A percentile compares a stretch with the other conserved stretches of the same genome.
Conservation (phyloP, 352 stramenopile species). For the Halophytophthora polymorphica region DNA sequence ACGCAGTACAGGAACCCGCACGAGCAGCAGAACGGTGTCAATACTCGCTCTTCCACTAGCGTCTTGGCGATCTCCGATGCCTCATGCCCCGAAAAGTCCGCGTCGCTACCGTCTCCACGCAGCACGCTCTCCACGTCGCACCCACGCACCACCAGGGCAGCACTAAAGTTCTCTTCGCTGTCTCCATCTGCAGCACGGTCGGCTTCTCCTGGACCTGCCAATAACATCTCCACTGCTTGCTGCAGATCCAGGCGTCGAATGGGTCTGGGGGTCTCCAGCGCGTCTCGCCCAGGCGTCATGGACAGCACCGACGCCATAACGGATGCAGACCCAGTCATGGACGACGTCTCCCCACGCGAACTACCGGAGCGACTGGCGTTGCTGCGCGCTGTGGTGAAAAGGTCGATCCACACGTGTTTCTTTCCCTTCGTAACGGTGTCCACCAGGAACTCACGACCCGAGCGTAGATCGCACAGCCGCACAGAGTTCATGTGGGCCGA, state of each 20-base stretch:
- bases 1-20: constrained; percentile 24
- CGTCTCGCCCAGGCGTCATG: background rate
- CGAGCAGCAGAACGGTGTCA: constrained; percentile 33
- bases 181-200: too few relatives aligned
- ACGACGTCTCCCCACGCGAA: constrained; percentile 9
- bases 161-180: constrained; percentile 19
- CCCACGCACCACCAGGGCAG: constrained; percentile 20
- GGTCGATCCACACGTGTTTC: constrained; percentile 58
- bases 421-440: constrained; percentile 36
- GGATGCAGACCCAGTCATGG: too few relatives aligned
- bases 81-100: constrained; percentile 19
- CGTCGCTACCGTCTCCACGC: constrained; percentile 13
- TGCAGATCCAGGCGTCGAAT: constrained; percentile 16
- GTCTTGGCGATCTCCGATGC: constrained; percentile 6
- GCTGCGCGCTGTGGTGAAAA: constrained; percentile 31
- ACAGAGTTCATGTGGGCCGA: constrained; percentile 59
- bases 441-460: constrained; percentile 39
- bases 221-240: constrained; percentile 30
- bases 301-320: constrained; percentile 2
- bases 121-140: constrained; percentile 31
- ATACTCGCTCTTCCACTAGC: constrained; percentile 25
- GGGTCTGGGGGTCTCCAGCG: background rate
- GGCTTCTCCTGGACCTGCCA: constrained; percentile 19
- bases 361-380: constrained; percentile 18
- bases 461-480: constrained; percentile 40